phyloP scores from a whole-genome alignment of 192 early-diverging fungal genomes.

The Backusella sp. region DNA sequence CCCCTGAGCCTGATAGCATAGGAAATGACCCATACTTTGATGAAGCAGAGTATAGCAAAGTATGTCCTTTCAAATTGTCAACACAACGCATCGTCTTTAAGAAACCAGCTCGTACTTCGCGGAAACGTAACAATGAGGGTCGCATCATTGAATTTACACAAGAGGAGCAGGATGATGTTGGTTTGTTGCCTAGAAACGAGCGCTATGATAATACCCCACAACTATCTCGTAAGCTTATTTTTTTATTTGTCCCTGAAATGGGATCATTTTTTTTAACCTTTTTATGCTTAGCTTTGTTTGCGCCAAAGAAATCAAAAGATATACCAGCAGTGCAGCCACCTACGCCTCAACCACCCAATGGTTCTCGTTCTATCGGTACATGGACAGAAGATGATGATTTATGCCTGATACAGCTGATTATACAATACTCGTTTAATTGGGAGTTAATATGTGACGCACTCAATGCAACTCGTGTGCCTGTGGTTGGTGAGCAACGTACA shows the following conservation, averaged over 20 bases:
- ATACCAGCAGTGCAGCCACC: slow-evolving; percentile 44
- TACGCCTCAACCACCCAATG: slow-evolving; percentile 36
- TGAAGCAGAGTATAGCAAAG: slow-evolving; percentile 50
- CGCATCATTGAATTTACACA: slow-evolving; percentile 22
- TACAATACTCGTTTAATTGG: slow-evolving; percentile 66
- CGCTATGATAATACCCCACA: slow-evolving; percentile 32
- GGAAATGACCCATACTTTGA: slow-evolving; percentile 56
- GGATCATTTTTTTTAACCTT: neutral
- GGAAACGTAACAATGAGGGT: slow-evolving; percentile 37
- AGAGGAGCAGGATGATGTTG: slow-evolving; percentile 21
- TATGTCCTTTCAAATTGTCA: slow-evolving; percentile 45
- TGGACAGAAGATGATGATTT: slow-evolving; percentile 61
- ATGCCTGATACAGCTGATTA: slow-evolving; percentile 50
- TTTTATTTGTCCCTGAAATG: no score
- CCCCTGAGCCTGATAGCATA: slow-evolving; percentile 47
- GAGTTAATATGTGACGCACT: slow-evolving; percentile 61
- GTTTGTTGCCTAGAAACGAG: slow-evolving; percentile 40
- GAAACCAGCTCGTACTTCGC: slow-evolving; percentile 3
- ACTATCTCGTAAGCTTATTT: slow-evolving; percentile 29
- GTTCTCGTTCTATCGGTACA: slow-evolving; percentile 28
- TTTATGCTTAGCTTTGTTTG: slow-evolving; percentile 31
- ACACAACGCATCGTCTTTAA: slow-evolving; percentile 19
- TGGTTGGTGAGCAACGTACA: slow-evolving; percentile 48
- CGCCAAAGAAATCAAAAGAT: slow-evolving; percentile 47
- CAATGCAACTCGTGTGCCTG: slow-evolving; percentile 46